These are phyloP conservation scores for Exophiala lecanii-corni DNA, from an alignment of 2,329 filamentous ascomycete species.

Conservation along the genomic window DNA sequence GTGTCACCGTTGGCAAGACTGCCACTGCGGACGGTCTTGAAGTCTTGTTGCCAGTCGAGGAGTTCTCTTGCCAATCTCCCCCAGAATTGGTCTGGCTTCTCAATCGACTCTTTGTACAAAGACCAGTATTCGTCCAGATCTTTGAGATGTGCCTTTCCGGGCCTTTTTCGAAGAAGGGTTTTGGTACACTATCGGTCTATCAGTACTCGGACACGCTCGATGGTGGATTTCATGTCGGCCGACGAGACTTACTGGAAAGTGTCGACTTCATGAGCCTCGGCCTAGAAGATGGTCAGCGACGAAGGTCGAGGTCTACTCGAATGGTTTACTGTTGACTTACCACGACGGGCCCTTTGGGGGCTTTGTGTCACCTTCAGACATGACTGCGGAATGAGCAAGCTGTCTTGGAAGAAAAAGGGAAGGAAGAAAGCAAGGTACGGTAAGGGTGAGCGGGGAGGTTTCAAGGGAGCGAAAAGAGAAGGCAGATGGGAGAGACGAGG, in stretches of 20 bases:
- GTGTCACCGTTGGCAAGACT: slow-evolving; percentile 74
- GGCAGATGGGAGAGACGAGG: background rate
- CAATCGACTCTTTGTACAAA: slow-evolving; percentile 78
- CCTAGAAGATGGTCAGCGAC: slow-evolving; percentile 20
- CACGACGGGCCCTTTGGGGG: slow-evolving; percentile 35
- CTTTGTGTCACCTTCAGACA: slow-evolving; percentile 36
- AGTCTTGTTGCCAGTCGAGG: slow-evolving; percentile 84
- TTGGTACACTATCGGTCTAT: slow-evolving; percentile 43
- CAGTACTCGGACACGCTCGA: slow-evolving; percentile 3
- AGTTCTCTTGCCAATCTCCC: slow-evolving; percentile 78
- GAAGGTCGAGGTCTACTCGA: background rate
- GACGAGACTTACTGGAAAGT: slow-evolving; percentile 40
- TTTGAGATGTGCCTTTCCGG: slow-evolving; percentile 55
- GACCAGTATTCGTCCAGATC: slow-evolving; percentile 59
- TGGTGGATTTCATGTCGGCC: too few relatives aligned
- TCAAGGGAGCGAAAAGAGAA: background rate
- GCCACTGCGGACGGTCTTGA: slow-evolving; percentile 80
- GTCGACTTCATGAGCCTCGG: slow-evolving; percentile 46
- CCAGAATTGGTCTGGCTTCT: slow-evolving; percentile 87
- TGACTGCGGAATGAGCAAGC: slow-evolving; percentile 15
- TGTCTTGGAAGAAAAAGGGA: background rate
- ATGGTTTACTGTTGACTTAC: slow-evolving; percentile 27
- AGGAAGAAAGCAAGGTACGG: background rate
- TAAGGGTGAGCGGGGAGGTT: too few relatives aligned
- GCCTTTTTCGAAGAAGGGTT: slow-evolving; percentile 55